phyloP scores from a whole-genome alignment of 2,329 filamentous ascomycete genomes.

The Lojkania enalia region DNA sequence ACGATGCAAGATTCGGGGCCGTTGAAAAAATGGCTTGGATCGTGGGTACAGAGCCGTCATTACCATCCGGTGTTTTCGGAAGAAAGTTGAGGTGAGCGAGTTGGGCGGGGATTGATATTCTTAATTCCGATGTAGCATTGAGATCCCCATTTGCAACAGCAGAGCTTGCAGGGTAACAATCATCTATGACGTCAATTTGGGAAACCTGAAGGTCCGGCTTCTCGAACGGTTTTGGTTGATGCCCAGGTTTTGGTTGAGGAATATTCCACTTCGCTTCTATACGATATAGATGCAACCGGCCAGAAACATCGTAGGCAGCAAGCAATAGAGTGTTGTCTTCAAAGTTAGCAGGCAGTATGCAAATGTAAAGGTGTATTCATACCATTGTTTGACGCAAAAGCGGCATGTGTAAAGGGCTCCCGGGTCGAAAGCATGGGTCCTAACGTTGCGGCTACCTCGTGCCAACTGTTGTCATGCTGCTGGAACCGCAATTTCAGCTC shows the following conservation, averaged over 20 bases:
- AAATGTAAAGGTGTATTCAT: slow-evolving; percentile 6
- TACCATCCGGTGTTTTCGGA: slow-evolving; percentile 65
- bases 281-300: slow-evolving; percentile 73
- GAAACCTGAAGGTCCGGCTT: slow-evolving; percentile 38
- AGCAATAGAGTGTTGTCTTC: slow-evolving; percentile 60
- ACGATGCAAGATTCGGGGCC: slow-evolving; percentile 44
- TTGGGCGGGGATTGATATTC: slow-evolving; percentile 35
- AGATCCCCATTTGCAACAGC: slow-evolving; percentile 26
- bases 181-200: slow-evolving; percentile 32
- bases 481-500: slow-evolving; percentile 76
- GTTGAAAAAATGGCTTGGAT: slow-evolving; percentile 75
- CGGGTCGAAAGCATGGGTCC: slow-evolving; percentile 70
- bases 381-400: slow-evolving; percentile 69
- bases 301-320: slow-evolving; percentile 68
- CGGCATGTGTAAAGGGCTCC: slow-evolving; percentile 45
- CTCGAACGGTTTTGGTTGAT: slow-evolving; percentile 45
- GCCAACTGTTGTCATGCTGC: slow-evolving; percentile 71
- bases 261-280: slow-evolving; percentile 74
- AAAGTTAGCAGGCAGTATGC: slow-evolving; percentile 18
- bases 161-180: slow-evolving; percentile 33
- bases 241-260: slow-evolving; percentile 56
- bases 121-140: slow-evolving; percentile 25
- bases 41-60: slow-evolving; percentile 62
- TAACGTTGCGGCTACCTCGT: slow-evolving; percentile 73
- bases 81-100: slow-evolving; percentile 77